Conservation (phyloP, 148 eudicot species). For the Amaranthus palmeri region DNA sequence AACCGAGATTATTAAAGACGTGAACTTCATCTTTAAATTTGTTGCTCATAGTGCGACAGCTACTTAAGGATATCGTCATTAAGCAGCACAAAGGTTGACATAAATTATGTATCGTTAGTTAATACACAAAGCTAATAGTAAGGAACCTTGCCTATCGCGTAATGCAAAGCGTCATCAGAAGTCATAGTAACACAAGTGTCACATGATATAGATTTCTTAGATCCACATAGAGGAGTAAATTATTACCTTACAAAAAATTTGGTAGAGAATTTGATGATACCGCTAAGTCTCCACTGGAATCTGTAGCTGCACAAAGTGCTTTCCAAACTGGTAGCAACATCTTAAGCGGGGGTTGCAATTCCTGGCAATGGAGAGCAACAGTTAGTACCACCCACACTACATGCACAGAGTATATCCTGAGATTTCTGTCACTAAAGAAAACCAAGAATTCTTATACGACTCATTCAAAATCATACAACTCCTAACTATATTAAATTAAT, state of each 20-base stretch:
- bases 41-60: no score
- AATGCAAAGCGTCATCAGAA: not conserved
- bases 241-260: not conserved
- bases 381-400: not conserved
- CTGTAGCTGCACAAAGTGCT: constrained; percentile 53
- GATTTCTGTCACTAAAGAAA: not conserved
- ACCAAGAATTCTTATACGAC: not conserved
- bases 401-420: not conserved
- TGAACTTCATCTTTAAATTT: no score
- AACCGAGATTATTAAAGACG: no score
- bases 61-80: no score
- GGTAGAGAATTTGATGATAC: constrained; percentile 1
- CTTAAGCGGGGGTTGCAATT: constrained; percentile 61
- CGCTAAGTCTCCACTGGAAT: constrained; percentile 20
- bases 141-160: no score
- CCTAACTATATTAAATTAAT: no score
- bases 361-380: constrained; percentile 35
- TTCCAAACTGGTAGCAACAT: constrained; percentile 74
- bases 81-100: no score
- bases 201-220: not conserved
- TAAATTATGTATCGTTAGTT: no score
- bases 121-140: no score
- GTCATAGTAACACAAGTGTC: not conserved
- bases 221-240: not conserved
- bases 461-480: not conserved